Evolutionary conservation across 2,329 filamentous ascomycete species (phyloP).

Genomic region (Colletotrichum godetiae): DNA sequence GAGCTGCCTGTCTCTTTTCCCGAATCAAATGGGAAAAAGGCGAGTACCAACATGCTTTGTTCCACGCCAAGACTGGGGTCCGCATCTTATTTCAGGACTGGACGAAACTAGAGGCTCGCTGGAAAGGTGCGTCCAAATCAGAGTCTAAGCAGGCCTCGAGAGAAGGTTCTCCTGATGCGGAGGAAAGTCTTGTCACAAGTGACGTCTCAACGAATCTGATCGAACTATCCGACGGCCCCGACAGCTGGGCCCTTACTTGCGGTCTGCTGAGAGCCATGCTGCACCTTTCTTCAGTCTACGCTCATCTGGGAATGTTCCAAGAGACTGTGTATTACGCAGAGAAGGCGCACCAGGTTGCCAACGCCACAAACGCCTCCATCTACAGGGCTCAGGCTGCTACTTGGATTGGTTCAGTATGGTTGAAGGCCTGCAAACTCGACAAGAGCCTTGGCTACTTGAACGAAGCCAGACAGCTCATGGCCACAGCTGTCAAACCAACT

Average conservation of each 20-base stretch:
- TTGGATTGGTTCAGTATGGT: constrained; percentile 66
- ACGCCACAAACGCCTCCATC: constrained; percentile 72
- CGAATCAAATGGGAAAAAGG: constrained; percentile 73
- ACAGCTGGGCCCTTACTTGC: constrained; percentile 83
- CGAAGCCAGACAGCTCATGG: constrained; percentile 63
- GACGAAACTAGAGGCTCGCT: constrained; percentile 57
- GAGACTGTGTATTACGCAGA: constrained; percentile 92
- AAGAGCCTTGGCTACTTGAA: constrained; percentile 67
- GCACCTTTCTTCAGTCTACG: constrained; percentile 82
- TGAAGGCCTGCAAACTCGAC: constrained; percentile 68
- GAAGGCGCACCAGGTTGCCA: constrained; percentile 82
- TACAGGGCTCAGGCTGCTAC: constrained; percentile 65
- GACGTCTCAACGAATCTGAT: constrained; percentile 45
- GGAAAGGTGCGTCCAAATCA: constrained; percentile 41
- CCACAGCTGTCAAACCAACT: constrained; percentile 54
- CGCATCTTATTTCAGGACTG: constrained; percentile 67
- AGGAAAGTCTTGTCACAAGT: constrained; percentile 3
- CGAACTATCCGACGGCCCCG: constrained; percentile 61
- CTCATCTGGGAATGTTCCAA: constrained; percentile 86
- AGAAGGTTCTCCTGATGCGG: constrained; percentile 17
- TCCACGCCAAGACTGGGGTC: constrained; percentile 67
- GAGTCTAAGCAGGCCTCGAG: constrained; percentile 5
- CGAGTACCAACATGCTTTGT: constrained; percentile 67
- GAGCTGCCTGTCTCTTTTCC: constrained; percentile 74
- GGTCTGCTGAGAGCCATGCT: constrained; percentile 78